phyloP scores from a whole-genome alignment of 768 basidiomycete genomes.

The Dioszegia crocea region DNA sequence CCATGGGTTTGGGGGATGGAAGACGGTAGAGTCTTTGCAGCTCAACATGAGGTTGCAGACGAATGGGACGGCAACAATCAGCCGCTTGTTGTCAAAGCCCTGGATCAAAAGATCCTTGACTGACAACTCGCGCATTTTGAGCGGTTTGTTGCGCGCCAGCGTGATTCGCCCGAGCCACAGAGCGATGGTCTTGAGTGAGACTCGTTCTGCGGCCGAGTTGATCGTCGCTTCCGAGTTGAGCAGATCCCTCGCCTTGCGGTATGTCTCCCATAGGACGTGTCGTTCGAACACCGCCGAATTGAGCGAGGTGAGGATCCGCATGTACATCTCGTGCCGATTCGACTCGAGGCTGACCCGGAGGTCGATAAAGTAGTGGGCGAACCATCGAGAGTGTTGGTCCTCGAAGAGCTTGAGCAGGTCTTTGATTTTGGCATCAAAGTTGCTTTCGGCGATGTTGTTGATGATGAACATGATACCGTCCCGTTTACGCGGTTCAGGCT shows the following conservation, averaged over 20 bases:
- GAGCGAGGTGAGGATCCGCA: slow-evolving; percentile 84
- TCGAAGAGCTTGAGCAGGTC: slow-evolving; percentile 85
- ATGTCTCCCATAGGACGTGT: slow-evolving; percentile 89
- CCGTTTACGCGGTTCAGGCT: slow-evolving; percentile 78
- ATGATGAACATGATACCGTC: slow-evolving; percentile 96
- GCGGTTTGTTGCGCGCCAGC: slow-evolving; percentile 83
- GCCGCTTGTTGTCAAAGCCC: slow-evolving; percentile 84
- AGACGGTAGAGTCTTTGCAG: slow-evolving; percentile 81
- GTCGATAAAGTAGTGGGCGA: slow-evolving; percentile 94
- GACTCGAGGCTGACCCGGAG: slow-evolving; percentile 93
- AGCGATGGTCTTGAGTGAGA: slow-evolving; percentile 85
- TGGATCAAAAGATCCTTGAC: slow-evolving; percentile 97
- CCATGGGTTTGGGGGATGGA: slow-evolving; percentile 97
- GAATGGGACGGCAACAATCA: slow-evolving; percentile 93
- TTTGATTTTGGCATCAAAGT: slow-evolving; percentile 77
- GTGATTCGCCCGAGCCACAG: slow-evolving; percentile 94
- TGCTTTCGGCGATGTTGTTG: slow-evolving; percentile 92
- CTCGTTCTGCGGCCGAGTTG: slow-evolving; percentile 76
- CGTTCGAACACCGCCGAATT: slow-evolving; percentile 64
- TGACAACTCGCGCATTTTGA: slow-evolving; percentile 86
- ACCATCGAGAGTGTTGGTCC: slow-evolving; percentile 84
- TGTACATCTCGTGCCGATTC: slow-evolving; percentile 93
- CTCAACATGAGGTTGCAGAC: slow-evolving; percentile 95
- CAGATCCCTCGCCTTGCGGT: slow-evolving; percentile 74
- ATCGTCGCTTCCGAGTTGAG: slow-evolving; percentile 89